These are phyloP conservation scores for Didymella pinodella DNA, from an alignment of 2,329 filamentous ascomycete species.

Conservation along the genomic window DNA sequence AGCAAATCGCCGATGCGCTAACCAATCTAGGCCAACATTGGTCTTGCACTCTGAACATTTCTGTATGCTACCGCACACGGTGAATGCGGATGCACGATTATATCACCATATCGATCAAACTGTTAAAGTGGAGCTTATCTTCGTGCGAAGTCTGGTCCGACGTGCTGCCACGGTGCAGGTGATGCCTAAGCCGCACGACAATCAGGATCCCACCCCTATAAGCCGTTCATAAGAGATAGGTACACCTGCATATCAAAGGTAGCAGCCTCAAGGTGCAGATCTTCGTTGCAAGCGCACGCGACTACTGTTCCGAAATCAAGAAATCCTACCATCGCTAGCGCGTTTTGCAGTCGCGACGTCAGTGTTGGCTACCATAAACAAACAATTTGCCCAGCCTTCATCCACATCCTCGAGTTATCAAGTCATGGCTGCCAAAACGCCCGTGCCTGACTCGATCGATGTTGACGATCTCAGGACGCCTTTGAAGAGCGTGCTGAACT, in stretches of 20 bases:
- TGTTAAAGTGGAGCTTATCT: neutral
- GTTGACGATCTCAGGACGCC: constrained; percentile 27
- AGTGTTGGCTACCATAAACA: constrained; percentile 19
- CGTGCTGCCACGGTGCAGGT: neutral
- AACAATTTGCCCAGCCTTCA: constrained; percentile 16
- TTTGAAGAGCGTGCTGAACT: constrained; percentile 47
- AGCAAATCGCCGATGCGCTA: constrained; percentile 18
- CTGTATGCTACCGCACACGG: neutral
- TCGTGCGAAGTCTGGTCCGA: neutral
- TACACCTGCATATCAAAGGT: neutral
- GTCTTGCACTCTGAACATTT: neutral
- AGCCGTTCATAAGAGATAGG: neutral
- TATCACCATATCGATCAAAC: neutral
- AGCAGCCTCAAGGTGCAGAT: neutral
- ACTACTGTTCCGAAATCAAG: constrained; percentile 10
- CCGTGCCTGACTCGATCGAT: neutral
- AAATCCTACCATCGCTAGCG: constrained; percentile 14
- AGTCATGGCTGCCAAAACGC: constrained; percentile 11
- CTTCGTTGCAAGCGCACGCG: constrained; percentile 3
- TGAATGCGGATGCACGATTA: neutral
- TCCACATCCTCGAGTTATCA: neutral
- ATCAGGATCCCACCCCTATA: neutral
- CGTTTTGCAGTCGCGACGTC: constrained; percentile 22
- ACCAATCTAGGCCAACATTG: neutral
- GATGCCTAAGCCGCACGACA: neutral